Evolutionary conservation across 1,284 basidiomycete genomes (phyloP).

Genomic region (Leccinum fallax): DNA sequence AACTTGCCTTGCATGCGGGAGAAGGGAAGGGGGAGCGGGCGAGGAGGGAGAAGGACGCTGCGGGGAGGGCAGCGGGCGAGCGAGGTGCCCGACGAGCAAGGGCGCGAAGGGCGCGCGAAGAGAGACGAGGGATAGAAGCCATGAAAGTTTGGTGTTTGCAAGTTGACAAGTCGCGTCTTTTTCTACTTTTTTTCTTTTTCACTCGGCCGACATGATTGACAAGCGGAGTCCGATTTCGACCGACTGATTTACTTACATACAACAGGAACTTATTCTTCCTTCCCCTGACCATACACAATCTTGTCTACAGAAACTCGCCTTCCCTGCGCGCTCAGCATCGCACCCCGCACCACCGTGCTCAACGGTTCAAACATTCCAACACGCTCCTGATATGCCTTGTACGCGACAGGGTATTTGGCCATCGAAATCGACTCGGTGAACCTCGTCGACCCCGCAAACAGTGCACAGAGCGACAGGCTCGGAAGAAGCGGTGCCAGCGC

Average conservation of each 20-base stretch:
- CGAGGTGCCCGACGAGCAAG: conserved; percentile 26
- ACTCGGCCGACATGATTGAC: conserved; percentile 14
- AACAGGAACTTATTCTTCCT: conserved; percentile 13
- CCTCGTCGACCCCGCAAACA: conserved; percentile 75
- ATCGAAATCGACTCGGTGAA: conserved; percentile 82
- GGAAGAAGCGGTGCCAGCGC: conserved; percentile 52
- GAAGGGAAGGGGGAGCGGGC: conserved; percentile 51
- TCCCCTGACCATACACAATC: conserved; percentile 44
- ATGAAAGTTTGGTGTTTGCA: conserved; percentile 10
- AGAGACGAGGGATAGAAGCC: conserved; percentile 28
- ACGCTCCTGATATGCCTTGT: conserved; percentile 71
- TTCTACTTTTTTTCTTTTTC: conserved; percentile 6
- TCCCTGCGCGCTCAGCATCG: conserved; percentile 38
- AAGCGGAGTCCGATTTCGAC: conserved; percentile 11
- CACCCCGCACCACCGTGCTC: conserved; percentile 49
- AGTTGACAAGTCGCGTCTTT: conserved; percentile 8
- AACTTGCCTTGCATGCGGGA: conserved; percentile 46
- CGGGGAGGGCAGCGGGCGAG: conserved; percentile 35
- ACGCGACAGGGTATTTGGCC: conserved; percentile 75
- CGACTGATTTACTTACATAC: conserved; percentile 17
- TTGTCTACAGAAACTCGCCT: conserved; percentile 41
- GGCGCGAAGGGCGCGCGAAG: conserved; percentile 24
- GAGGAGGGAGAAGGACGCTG: conserved; percentile 76
- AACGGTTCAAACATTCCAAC: conserved; percentile 83
- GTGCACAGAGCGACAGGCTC: conserved; percentile 56